phyloP scores from a whole-genome alignment of 345 rosid genomes.

The Chamaenerion angustifolium region DNA sequence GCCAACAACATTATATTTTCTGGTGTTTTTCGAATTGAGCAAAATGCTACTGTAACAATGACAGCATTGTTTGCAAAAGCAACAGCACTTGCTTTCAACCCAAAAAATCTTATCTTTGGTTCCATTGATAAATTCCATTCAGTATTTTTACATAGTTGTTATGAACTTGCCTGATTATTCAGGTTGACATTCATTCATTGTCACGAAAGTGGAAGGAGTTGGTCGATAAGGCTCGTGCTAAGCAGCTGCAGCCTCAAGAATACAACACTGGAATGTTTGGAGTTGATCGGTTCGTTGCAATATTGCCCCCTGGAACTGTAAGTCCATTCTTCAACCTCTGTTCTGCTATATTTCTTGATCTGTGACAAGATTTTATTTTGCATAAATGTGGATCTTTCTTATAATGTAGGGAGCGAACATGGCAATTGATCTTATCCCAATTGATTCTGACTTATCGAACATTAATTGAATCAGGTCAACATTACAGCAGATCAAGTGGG shows the following conservation, averaged over 20 bases:
- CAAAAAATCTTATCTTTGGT: too few species aligned
- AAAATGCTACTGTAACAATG: constrained; percentile 30
- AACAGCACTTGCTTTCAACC: constrained; percentile 72
- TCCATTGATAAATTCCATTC: too few species aligned
- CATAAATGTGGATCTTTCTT: background rate
- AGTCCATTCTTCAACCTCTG: constrained; percentile 13
- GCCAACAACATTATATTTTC: too few species aligned
- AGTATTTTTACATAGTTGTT: too few species aligned
- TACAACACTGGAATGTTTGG: constrained; percentile 95
- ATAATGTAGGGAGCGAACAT: constrained; percentile 79
- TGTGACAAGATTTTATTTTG: background rate
- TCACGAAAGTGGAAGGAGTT: constrained; percentile 98
- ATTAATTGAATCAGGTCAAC: constrained; percentile 44
- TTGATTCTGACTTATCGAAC: too few species aligned
- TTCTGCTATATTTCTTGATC: constrained; percentile 1
- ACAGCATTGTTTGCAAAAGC: constrained; percentile 94
- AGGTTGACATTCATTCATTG: constrained; percentile 86
- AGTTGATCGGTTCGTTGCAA: constrained; percentile 93
- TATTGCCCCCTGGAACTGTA: constrained; percentile 93
- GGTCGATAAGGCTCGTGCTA: constrained; percentile 87
- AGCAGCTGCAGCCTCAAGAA: constrained; percentile 91
- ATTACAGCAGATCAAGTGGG: constrained; percentile 93
- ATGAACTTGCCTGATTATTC: constrained; percentile 6
- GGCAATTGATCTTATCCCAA: constrained; percentile 31
- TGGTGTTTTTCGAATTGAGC: too few species aligned